phyloP scores from a whole-genome alignment of 768 basidiomycete species.

The Gloeopeniophorella convolvens region DNA sequence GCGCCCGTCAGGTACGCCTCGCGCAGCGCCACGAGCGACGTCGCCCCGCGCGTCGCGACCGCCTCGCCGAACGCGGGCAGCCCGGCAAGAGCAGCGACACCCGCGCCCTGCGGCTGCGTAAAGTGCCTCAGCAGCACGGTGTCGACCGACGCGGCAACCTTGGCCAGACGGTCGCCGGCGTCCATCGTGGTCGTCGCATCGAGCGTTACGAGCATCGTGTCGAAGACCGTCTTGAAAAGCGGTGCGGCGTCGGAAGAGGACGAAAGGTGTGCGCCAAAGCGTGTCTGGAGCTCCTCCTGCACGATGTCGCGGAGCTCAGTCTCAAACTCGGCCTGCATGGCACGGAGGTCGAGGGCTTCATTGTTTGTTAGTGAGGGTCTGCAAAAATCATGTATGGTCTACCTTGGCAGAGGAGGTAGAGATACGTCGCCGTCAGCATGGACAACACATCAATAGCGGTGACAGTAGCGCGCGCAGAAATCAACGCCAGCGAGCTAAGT shows the following conservation, averaged over 20 bases:
- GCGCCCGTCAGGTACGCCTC: conserved; percentile 51
- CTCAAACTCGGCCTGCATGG: conserved; percentile 62
- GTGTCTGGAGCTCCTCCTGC: conserved; percentile 40
- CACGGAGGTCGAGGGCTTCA: conserved; percentile 68
- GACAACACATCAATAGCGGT: conserved; percentile 73
- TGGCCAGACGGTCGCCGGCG: conserved; percentile 58
- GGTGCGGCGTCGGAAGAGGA: conserved; percentile 27
- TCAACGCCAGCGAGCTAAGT: conserved; percentile 69
- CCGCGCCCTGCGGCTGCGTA: conserved; percentile 15
- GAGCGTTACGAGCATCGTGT: conserved; percentile 44
- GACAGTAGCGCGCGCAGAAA: conserved; percentile 76
- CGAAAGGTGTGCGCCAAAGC: conserved; percentile 37
- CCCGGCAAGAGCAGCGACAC: conserved; percentile 22
- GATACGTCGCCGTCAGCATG: conserved; percentile 63
- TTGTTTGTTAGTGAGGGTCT: background rate
- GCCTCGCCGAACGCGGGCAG: conserved; percentile 49
- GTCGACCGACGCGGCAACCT: conserved; percentile 57
- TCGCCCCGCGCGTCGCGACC: conserved; percentile 42
- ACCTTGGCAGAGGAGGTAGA: conserved; percentile 69
- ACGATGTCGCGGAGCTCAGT: conserved; percentile 44
- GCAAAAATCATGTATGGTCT: background rate
- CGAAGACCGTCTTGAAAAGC: conserved; percentile 34
- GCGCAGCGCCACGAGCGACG: conserved; percentile 43
- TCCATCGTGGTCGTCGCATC: conserved; percentile 72
- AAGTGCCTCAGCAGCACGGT: conserved; percentile 60